Percentiles rank a stretch among this genome's conserved stretches.
Conservation (phyloP, 768 basidiomycete species). For the Boletus speciosus region DNA sequence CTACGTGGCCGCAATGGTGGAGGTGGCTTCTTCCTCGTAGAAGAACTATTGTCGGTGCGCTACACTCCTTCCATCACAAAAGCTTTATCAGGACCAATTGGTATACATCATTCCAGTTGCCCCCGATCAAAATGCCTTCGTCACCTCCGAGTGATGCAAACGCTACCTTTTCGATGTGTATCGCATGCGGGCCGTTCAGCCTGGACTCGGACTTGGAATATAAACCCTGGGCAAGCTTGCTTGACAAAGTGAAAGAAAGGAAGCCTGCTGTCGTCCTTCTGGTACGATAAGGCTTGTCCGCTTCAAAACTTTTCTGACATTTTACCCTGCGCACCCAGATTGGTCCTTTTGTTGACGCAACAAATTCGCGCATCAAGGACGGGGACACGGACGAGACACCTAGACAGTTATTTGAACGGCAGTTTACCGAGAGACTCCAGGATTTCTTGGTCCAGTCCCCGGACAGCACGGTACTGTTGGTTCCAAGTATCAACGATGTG, state of each 20-base stretch:
- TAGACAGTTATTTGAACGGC: slow-evolving; percentile 59
- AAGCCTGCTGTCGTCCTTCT: slow-evolving; percentile 79
- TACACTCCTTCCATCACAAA: background rate
- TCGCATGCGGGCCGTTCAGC: slow-evolving; percentile 88
- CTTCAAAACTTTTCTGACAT: background rate
- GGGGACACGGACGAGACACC: slow-evolving; percentile 73
- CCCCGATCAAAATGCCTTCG: slow-evolving; percentile 50
- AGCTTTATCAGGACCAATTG: background rate
- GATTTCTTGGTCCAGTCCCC: slow-evolving; percentile 60
- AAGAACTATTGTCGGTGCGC: slow-evolving; percentile 77
- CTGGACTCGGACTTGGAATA: slow-evolving; percentile 72
- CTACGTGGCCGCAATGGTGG: slow-evolving; percentile 89
- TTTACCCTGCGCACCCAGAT: slow-evolving; percentile 44
- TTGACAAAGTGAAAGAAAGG: slow-evolving; percentile 54
- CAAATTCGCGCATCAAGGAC: slow-evolving; percentile 67
- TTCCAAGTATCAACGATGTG: slow-evolving; percentile 83
- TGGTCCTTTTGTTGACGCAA: slow-evolving; percentile 86
- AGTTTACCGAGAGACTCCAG: slow-evolving; percentile 56
- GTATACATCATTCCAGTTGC: slow-evolving; percentile 45
- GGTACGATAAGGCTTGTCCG: slow-evolving; percentile 39
- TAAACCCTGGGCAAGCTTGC: slow-evolving; percentile 62
- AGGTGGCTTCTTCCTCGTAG: slow-evolving; percentile 80
- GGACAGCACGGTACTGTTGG: slow-evolving; percentile 66
- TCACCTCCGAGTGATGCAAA: slow-evolving; percentile 34
- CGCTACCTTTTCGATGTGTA: slow-evolving; percentile 56